A percentile compares a stretch with the other conserved stretches of the same genome.
These are phyloP conservation scores for Hura crepitans DNA, from an alignment of 441 rosid species.

Conservation along the genomic window DNA sequence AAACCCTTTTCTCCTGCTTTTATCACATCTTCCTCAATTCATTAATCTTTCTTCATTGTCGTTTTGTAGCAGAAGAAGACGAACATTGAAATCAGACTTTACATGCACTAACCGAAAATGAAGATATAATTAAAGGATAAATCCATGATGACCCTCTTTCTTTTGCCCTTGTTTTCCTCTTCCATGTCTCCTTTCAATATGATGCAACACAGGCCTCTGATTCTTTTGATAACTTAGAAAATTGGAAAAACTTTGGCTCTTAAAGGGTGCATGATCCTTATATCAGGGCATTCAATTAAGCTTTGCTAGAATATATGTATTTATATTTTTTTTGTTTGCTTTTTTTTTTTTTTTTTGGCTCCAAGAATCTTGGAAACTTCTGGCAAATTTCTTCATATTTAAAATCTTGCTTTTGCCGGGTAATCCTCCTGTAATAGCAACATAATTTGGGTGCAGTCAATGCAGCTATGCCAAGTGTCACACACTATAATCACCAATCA, in stretches of 20 bases:
- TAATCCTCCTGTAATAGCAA: slow-evolving; percentile 16
- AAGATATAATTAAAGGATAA: slow-evolving; percentile 20
- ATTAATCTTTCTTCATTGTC: slow-evolving; percentile 27
- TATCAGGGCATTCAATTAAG: slow-evolving; percentile 29
- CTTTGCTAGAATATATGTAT: slow-evolving; percentile 7
- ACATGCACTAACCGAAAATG: slow-evolving; percentile 16
- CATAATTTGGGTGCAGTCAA: slow-evolving; percentile 11
- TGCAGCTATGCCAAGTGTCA: slow-evolving; percentile 8
- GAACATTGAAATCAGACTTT: slow-evolving; percentile 25
- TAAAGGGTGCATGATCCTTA: slow-evolving; percentile 44
- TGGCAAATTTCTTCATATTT: slow-evolving; percentile 24
- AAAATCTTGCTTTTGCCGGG: slow-evolving; percentile 20
- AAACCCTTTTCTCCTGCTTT: slow-evolving; percentile 5
- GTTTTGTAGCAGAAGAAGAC: slow-evolving; percentile 20
- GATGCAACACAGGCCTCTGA: not conserved
- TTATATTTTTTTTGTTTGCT: not conserved
- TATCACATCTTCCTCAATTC: slow-evolving; percentile 7
- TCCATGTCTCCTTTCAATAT: slow-evolving; percentile 26
- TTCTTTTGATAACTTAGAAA: slow-evolving; percentile 22
- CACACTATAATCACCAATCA: slow-evolving; percentile 15
- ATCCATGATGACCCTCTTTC: slow-evolving; percentile 7
- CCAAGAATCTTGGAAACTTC: slow-evolving; percentile 45
- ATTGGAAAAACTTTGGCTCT: slow-evolving; percentile 34
- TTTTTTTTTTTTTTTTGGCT: too few relatives aligned
- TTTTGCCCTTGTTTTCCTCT: slow-evolving; percentile 35